Conservation (phyloP, 163 green algal genomes). For the Trebouxiophyceae sp. region DNA sequence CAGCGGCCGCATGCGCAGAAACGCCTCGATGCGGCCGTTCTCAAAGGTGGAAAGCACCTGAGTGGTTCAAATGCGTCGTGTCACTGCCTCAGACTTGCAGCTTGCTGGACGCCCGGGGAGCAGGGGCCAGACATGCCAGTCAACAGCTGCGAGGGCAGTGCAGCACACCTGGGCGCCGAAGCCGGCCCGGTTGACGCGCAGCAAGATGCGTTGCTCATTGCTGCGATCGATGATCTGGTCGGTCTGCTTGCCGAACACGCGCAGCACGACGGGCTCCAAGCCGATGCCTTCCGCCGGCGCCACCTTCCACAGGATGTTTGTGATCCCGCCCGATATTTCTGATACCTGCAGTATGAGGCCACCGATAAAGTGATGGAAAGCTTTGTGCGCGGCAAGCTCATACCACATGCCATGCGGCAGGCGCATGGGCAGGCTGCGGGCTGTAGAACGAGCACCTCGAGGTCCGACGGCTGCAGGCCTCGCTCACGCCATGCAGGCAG, state of each 20-base stretch:
- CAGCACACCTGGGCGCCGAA: constrained; percentile 78
- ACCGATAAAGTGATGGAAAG: background rate
- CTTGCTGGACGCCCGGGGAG: no score
- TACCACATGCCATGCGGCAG: background rate
- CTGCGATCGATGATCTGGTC: constrained; percentile 76
- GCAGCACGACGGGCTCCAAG: constrained; percentile 40
- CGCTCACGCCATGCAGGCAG: constrained; percentile 43
- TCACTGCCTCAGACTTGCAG: no score
- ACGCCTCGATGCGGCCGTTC: constrained; percentile 80
- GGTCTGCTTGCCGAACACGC: constrained; percentile 82
- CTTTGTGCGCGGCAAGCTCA: background rate
- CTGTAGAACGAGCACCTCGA: constrained; percentile 18
- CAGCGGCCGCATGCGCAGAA: constrained; percentile 57
- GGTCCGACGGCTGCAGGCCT: constrained; percentile 1
- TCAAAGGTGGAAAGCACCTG: constrained; percentile 72
- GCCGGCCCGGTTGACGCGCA: constrained; percentile 47
- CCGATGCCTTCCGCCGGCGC: background rate
- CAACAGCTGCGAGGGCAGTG: no score
- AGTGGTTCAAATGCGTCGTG: no score
- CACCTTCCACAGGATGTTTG: constrained; percentile 72
- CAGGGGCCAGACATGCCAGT: no score
- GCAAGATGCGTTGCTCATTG: constrained; percentile 50
- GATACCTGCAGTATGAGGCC: constrained; percentile 27
- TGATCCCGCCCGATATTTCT: constrained; percentile 77
- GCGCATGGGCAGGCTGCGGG: background rate